Evolutionary conservation across 495 filamentous ascomycete species (phyloP), one percentile per base, ranked within the genome.

Genomic region (Aeminium ludgeri): DNA sequence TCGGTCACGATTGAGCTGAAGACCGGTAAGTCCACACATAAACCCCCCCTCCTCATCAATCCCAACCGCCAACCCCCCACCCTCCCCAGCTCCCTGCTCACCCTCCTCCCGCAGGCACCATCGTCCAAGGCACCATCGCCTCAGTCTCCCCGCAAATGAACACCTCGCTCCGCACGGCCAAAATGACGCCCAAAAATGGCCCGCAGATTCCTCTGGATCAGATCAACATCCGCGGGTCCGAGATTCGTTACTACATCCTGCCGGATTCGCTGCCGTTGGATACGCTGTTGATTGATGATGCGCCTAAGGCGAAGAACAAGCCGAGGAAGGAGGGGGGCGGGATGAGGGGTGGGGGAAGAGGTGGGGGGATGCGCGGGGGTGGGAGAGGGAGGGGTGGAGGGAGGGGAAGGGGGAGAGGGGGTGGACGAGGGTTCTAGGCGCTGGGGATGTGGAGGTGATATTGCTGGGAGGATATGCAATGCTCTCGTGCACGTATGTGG

Each of bases 281-380:
- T 57, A 91, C 86, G 11, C 71, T 97, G 25, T 67, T 97, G 11
- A 84, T 97, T 43, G 89, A 97, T 54, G 89, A 97, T 59, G 76
- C 84, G 39, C 84, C 86, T 25, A 97, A 97, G 66, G 87, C 89
- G 36, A 96, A 96, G 76, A 96, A 97, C 63, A 96, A 96, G 74
- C 87, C 89, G 20, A 68, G 89, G 54, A 97, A 97, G 69, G 91
- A 97, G 63, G 68, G 75, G 20, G 80, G 82, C 50, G 40, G 44
- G 11, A 40, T 40, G 10, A 35, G 41, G 19, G 43, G 49, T 31
- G 41, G 37, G 37, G 35, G 20, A 10, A 19, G 44, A 30, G 30
- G 31, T 19, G 25, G 38, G 18, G 38, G 36, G 18, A 46, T 35
- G 30, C 28, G 51, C 10, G 40, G 51, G 37, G 45, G 48, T 18